A percentile compares a stretch with the other conserved stretches of the same genome.
Conservation (phyloP, 352 stramenopile species). For the Peronospora farinosa region DNA sequence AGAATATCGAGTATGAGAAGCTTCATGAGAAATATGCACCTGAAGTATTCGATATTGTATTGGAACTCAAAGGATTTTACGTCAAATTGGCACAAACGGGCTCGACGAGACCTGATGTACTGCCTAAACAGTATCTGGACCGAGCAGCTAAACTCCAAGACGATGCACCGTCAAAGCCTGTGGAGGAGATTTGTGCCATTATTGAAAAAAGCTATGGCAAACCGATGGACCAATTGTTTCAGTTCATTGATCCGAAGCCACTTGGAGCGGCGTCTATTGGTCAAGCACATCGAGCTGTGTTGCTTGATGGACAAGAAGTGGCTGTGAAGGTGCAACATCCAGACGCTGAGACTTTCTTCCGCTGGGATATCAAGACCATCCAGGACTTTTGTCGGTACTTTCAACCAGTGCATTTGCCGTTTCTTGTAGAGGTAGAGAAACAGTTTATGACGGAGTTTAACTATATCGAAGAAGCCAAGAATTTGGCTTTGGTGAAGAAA, state of each 20-base stretch:
- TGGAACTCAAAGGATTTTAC: constrained; percentile 84
- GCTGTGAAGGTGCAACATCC: constrained; percentile 92
- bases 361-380: constrained; percentile 94
- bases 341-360: constrained; percentile 90
- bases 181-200: constrained; percentile 68
- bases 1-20: constrained; percentile 63
- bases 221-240: constrained; percentile 48
- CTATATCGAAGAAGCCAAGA: constrained; percentile 89
- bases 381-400: constrained; percentile 93
- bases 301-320: constrained; percentile 66
- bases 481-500: constrained; percentile 79
- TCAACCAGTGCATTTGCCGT: constrained; percentile 90
- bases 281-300: constrained; percentile 70
- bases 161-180: constrained; percentile 65
- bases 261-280: constrained; percentile 79
- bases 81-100: constrained; percentile 81
- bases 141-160: constrained; percentile 71
- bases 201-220: constrained; percentile 70
- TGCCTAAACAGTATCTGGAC: constrained; percentile 76
- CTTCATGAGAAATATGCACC: constrained; percentile 74
- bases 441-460: constrained; percentile 98
- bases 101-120: constrained; percentile 72
- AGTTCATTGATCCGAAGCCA: constrained; percentile 55
- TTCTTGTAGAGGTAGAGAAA: constrained; percentile 93
- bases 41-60: constrained; percentile 74